These are phyloP conservation scores for Podospora pseudopauciseta DNA, from an alignment of 495 filamentous ascomycete genomes.

Conservation along the genomic window DNA sequence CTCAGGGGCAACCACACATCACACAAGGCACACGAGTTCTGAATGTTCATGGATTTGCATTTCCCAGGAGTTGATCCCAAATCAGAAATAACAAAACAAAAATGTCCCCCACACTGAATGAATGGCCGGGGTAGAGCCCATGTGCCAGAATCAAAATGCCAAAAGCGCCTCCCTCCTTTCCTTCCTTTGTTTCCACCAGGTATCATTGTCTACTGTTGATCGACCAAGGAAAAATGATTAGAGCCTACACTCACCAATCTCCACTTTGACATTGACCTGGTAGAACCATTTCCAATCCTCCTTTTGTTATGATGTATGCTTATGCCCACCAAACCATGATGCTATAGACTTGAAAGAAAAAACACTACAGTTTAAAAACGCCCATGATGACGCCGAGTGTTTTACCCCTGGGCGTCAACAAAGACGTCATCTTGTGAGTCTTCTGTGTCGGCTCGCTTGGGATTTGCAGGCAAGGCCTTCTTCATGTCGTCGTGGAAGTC, in stretches of 20 bases:
- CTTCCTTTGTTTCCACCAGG: conserved; percentile 10
- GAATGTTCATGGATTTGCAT: conserved; percentile 4
- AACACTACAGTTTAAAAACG: background rate
- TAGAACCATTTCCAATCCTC: background rate
- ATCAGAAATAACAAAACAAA: conserved; percentile 1
- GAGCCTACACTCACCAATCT: background rate
- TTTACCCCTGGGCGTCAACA: conserved; percentile 31
- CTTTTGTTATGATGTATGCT: background rate
- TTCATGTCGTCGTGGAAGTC: conserved; percentile 52
- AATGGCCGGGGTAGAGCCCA: conserved; percentile 18
- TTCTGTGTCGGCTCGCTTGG: conserved; percentile 25
- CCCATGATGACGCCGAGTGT: background rate
- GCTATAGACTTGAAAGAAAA: conserved; percentile 2
- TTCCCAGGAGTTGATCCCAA: conserved; percentile 17
- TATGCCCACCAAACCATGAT: background rate
- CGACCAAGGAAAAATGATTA: conserved; percentile 1
- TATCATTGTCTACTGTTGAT: conserved; percentile 12
- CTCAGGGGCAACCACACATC: background rate
- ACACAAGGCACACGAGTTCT: background rate
- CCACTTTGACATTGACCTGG: conserved; percentile 6
- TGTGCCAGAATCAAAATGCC: conserved; percentile 14
- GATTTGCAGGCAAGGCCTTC: conserved; percentile 35
- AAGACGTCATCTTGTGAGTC: conserved; percentile 35
- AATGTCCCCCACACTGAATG: background rate
- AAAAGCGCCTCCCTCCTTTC: conserved; percentile 9